Conservation (phyloP, 768 basidiomycete species). For the Leccinum variicolor region DNA sequence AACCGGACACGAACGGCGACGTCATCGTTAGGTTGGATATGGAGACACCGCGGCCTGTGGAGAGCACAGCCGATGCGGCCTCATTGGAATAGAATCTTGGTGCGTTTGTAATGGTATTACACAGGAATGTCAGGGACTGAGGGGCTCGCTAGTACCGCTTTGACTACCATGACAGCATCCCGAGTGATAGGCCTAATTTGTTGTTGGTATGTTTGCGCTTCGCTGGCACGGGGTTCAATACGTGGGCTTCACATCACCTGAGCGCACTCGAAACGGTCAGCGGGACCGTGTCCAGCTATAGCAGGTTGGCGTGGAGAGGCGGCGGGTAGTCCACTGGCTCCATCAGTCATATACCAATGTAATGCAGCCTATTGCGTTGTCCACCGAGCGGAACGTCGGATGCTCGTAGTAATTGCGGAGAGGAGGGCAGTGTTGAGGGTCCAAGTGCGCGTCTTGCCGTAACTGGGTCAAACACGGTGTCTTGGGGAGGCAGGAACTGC, state of each 20-base stretch:
- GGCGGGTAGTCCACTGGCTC: neutral
- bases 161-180: conserved; percentile 28
- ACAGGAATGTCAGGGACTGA: conserved; percentile 23
- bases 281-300: conserved; percentile 9
- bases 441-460: neutral
- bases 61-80: conserved; percentile 27
- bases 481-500: neutral
- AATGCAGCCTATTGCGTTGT: neutral
- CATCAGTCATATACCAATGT: conserved; percentile 7
- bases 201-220: conserved; percentile 15
- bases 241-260: conserved; percentile 15
- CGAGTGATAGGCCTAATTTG: conserved; percentile 13
- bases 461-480: neutral
- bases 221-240: conserved; percentile 26
- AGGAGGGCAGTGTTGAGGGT: conserved; percentile 14
- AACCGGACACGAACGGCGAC: conserved; percentile 16
- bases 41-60: conserved; percentile 4
- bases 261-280: conserved; percentile 17
- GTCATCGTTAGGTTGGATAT: conserved; percentile 18
- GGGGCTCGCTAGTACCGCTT: conserved; percentile 16
- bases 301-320: conserved; percentile 13
- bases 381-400: conserved; percentile 6
- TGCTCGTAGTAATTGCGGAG: conserved; percentile 3
- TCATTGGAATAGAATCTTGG: conserved; percentile 9
- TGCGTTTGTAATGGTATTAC: conserved; percentile 10